Percentiles rank a stretch among this genome's conserved stretches.
Conservation (phyloP, 169 alveolate species). For the Cyclospora cayetanensis region DNA sequence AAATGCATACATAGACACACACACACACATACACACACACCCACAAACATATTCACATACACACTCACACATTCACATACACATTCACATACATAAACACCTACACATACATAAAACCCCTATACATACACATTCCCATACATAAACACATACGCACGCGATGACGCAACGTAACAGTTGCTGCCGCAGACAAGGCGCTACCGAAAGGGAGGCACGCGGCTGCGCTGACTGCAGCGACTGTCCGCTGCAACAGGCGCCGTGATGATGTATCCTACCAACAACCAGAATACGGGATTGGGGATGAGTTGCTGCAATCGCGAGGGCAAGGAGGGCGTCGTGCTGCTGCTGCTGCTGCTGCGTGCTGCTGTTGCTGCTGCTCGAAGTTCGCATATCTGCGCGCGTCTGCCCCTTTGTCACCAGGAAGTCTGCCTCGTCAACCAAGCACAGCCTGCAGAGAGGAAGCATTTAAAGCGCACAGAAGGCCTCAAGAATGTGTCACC, state of each 20-base stretch:
- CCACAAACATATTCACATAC: neutral
- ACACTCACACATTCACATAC: neutral
- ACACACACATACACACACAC: neutral
- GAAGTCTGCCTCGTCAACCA: conserved; percentile 59
- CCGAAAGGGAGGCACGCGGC: too few relatives aligned
- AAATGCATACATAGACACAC: neutral
- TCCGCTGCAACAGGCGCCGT: too few relatives aligned
- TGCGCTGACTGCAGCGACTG: too few relatives aligned
- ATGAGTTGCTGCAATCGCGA: conserved; percentile 38
- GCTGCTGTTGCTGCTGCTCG: neutral
- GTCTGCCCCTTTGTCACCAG: conserved; percentile 2
- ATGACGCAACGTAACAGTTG: neutral
- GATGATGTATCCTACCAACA: too few relatives aligned
- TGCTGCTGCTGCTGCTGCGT: conserved; percentile 5
- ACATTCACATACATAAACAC: neutral
- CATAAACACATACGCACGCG: neutral
- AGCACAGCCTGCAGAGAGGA: conserved; percentile 24
- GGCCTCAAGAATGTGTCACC: neutral
- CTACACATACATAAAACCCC: neutral
- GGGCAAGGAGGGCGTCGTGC: conserved; percentile 53
- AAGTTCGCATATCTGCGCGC: neutral
- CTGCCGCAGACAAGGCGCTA: neutral
- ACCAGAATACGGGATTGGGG: conserved; percentile 19
- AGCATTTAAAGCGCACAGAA: neutral
- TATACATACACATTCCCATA: neutral